Evolutionary conservation across 257 asterid genomes (phyloP), one percentile per base, ranked within the genome.

Genomic region (Penstemon barbatus): DNA sequence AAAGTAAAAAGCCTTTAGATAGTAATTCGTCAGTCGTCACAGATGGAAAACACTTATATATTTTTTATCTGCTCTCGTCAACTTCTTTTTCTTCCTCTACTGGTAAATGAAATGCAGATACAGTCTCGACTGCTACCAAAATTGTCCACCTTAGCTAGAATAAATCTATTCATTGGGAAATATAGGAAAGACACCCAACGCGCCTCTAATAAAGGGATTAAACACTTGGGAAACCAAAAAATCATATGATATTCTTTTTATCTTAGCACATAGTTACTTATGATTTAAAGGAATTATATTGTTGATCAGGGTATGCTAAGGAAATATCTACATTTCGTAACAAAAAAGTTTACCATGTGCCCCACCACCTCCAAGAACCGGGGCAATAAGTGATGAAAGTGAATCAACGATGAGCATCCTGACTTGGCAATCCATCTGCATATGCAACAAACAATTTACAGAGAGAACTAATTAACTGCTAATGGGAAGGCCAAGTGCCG

Each of bases 351-450:
- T 81, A 90, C 97, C 98, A 12, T 86, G 90, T 53, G 85, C 78
- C 49, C 88, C 89, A 63, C 85, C 79, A 64, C 95, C 88, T 68
- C 96, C 94, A 65, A 92, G 94, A 79, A 92, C 74, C 49, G 96
- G 98, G 63, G 95, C 70, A 73, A 89, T 77, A 52, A 92, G 97
- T 68, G 96, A 87, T 45, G 98, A 89, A 63, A 92, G 81, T 40
- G 98, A 92, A 73, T 92, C 98, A 38, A 92, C 67, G 79, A 92
- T 74, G 50, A 92, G 81, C 92, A 92, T 75, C 80, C 77, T 80
- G 66, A 89, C 77, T 68, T 61, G 70, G 75, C 61, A 72, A 70
- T 64, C 72, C 36, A 40, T 73, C 95, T 85, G 87, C 79, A 77
- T 33, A 70, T 66, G 63, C 41, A 18, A 44, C 61, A 63, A 75